These are phyloP conservation scores for Rhazya stricta DNA, from an alignment of 257 asterid genomes.

Conservation along the genomic window DNA sequence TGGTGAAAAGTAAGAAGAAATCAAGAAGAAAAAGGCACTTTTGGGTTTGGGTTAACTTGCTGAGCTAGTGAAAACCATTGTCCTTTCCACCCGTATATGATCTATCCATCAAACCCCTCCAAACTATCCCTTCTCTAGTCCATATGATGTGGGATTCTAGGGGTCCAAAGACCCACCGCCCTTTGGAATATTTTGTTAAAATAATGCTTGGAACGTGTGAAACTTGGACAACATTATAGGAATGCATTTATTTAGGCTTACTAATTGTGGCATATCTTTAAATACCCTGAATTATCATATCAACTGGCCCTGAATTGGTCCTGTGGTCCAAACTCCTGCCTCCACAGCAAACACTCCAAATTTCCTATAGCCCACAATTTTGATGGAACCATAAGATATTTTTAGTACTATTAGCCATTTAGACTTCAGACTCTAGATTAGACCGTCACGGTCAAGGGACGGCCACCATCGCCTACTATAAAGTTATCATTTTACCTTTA, in stretches of 20 bases:
- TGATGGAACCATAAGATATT: neutral
- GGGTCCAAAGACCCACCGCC: constrained; percentile 16
- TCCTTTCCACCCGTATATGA: constrained; percentile 1
- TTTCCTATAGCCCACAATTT: neutral
- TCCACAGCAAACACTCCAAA: constrained; percentile 11
- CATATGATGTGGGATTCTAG: neutral
- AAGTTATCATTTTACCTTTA: neutral
- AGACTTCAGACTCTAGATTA: neutral
- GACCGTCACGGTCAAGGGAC: neutral
- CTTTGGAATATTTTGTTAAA: constrained; percentile 5
- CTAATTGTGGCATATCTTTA: constrained; percentile 31
- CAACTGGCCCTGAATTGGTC: constrained; percentile 23
- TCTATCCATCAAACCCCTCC: neutral
- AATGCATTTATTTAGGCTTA: constrained; percentile 30
- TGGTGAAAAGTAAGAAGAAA: neutral
- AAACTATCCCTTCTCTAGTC: neutral
- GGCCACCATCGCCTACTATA: neutral
- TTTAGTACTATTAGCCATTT: neutral
- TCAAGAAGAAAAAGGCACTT: neutral
- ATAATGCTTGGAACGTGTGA: constrained; percentile 35
- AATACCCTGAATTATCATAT: constrained; percentile 25
- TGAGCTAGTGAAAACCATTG: constrained; percentile 11
- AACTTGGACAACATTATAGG: constrained; percentile 29
- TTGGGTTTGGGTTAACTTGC: constrained; percentile 15
- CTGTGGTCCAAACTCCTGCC: constrained; percentile 22